Conservation (phyloP, 2,329 filamentous ascomycete species). For the Lachnellula hyalina region DNA sequence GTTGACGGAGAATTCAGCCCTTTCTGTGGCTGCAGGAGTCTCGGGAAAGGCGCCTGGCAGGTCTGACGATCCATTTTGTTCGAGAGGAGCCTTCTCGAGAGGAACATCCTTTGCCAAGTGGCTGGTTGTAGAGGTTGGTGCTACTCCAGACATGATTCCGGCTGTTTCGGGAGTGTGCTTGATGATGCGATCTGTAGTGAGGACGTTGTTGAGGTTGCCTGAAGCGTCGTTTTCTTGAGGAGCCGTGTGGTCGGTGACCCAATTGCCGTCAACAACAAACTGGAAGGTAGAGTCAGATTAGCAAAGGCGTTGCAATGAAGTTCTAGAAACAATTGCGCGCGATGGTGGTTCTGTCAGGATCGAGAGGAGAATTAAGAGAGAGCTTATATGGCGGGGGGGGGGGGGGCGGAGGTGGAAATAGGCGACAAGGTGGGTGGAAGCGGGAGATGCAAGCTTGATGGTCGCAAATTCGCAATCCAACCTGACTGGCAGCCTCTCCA, state of each 20-base stretch:
- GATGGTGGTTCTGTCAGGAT: not conserved
- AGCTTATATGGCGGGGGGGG: too few species aligned
- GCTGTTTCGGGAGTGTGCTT: constrained; percentile 40
- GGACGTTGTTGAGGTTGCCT: constrained; percentile 90
- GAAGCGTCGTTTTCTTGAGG: constrained; percentile 77
- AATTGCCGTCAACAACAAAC: constrained; percentile 93
- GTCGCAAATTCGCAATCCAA: too few species aligned
- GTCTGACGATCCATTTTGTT: constrained; percentile 36
- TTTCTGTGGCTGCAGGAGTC: constrained; percentile 52
- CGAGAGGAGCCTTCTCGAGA: constrained; percentile 36
- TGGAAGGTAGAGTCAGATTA: constrained; percentile 34
- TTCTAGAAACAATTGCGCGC: not conserved
- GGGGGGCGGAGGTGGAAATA: too few species aligned
- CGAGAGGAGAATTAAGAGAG: not conserved
- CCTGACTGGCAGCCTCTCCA: not conserved
- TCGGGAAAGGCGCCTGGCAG: constrained; percentile 67
- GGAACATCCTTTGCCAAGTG: constrained; percentile 63
- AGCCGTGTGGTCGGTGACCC: constrained; percentile 76
- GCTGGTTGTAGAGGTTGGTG: constrained; percentile 67
- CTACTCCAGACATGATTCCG: constrained; percentile 59
- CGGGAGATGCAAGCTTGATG: too few species aligned
- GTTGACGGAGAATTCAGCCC: constrained; percentile 45
- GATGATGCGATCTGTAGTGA: constrained; percentile 67
- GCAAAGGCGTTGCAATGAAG: not conserved
- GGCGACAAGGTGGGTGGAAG: constrained; percentile 19